Evolutionary conservation across 1,284 basidiomycete genomes (phyloP), one percentile per base, ranked within the genome.

Genomic region (Cryptococcus deneoformans): DNA sequence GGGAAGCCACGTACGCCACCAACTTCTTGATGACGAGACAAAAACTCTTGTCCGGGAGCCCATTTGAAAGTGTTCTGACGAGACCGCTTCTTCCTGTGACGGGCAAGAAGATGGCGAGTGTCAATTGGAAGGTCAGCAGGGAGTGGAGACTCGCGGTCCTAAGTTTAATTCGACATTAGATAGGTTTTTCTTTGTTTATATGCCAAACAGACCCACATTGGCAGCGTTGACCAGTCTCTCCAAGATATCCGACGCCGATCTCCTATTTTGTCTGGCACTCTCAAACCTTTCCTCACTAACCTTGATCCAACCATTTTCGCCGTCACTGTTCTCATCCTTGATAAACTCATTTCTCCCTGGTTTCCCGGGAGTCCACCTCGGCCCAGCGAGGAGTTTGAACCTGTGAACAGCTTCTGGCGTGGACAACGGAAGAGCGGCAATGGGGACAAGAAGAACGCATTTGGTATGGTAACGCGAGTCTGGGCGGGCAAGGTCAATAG

Each of bases 261-360:
- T 92, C 64, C 64, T 76, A 75, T 94, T 94, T 87, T 89, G 87
- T 29, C 84, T 81, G 1, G 85, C 82, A 64, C 84, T 81, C 3
- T 86, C 85, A 73, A 90, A 91, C 71, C 88, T 84, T 67, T 92
- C 92, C 71, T 88, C 90, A 1, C 88, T 83, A 57, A 94, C 89
- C 78, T 91, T 92, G 72, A 94, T 80, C 77, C 83, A 92, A 39
- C 78, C 60, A 45, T 67, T 59, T 29, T 61, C 76, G n/a, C 59
- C 62, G 40, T 66, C 51, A 12, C 20, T 37, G 5, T n/a, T 45
- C 24, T 36, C 65, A 77, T 73, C 46, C 12, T 46, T 16, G 16
- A 59, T 49, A 14, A 66, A 55, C 61, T 70, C 67, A 35, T 54
- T 39, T 24, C 57, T 56, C 24, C 70, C 73, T 3, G 89, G 89